Conservation (phyloP, 2,329 filamentous ascomycete species). For the Bipolaris sorokiniana region DNA sequence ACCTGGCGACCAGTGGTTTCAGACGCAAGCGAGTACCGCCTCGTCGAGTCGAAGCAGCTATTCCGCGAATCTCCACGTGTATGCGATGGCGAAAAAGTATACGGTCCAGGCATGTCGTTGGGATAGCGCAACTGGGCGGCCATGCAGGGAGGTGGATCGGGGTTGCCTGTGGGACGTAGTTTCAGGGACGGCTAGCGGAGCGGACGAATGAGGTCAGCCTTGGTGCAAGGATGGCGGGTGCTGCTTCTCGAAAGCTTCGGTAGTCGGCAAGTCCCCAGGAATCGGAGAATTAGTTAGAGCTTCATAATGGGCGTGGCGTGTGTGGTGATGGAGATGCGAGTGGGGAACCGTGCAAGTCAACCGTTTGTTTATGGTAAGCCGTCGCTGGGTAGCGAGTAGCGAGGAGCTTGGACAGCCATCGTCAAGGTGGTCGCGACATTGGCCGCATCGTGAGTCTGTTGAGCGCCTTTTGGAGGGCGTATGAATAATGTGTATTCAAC, state of each 20-base stretch:
- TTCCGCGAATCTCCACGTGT: conserved; percentile 22
- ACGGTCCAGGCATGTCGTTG: conserved; percentile 40
- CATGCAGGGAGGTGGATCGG: conserved; percentile 31
- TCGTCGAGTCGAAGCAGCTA: conserved; percentile 29
- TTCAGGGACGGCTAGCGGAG: conserved; percentile 10
- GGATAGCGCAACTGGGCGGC: conserved; percentile 26
- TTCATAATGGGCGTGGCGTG: conserved; percentile 23
- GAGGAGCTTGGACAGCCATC: conserved; percentile 8
- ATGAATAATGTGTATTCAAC: conserved; percentile 12
- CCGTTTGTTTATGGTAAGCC: conserved; percentile 27
- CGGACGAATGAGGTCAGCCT: conserved; percentile 21
- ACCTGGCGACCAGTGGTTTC: conserved; percentile 39
- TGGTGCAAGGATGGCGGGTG: conserved; percentile 5
- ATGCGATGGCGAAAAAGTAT: conserved; percentile 26
- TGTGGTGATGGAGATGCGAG: conserved; percentile 14
- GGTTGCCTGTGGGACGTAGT: conserved; percentile 27
- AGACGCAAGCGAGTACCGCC: conserved; percentile 32
- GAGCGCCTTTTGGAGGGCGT: not conserved
- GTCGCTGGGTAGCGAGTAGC: conserved; percentile 15
- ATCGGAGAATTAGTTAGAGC: conserved; percentile 19
- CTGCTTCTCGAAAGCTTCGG: conserved; percentile 11
- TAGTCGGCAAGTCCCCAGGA: conserved; percentile 11
- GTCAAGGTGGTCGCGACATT: not conserved
- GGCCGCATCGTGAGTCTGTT: not conserved
- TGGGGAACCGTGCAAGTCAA: conserved; percentile 20